Conservation (phyloP, 305 asterid genomes). For the Solanum chacoense region DNA sequence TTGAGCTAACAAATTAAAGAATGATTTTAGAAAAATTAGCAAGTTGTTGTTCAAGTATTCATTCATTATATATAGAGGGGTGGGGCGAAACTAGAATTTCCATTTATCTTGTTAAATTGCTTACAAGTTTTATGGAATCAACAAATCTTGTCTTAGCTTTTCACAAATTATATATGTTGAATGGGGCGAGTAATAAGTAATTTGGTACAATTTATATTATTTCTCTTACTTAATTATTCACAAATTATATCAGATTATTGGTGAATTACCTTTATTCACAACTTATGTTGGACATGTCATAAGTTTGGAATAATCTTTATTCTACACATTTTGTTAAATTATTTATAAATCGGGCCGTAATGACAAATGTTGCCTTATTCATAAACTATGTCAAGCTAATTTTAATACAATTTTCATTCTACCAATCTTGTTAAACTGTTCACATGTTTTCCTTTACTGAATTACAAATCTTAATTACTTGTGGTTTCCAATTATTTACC, state of each 20-base stretch:
- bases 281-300: background rate
- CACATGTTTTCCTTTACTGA: background rate
- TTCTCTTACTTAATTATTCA: background rate
- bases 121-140: background rate
- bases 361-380: background rate
- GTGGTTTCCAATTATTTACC: background rate
- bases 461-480: background rate
- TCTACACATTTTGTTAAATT: background rate
- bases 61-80: background rate
- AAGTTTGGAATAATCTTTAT: background rate
- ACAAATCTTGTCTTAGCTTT: background rate
- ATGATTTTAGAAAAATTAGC: background rate
- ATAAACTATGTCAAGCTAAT: background rate
- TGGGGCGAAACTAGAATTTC: accelerated
- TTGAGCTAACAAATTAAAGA: background rate
- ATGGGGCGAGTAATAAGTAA: background rate
- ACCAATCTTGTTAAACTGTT: background rate
- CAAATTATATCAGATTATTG: background rate
- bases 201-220: background rate
- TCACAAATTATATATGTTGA: background rate
- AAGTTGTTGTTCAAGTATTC: background rate
- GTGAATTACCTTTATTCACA: background rate
- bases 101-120: background rate
- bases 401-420: background rate
- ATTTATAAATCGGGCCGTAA: background rate